Evolutionary conservation across 2,329 filamentous ascomycete species (phyloP), one percentile per base, ranked within the genome.

Genomic region (Penicillium sp.): DNA sequence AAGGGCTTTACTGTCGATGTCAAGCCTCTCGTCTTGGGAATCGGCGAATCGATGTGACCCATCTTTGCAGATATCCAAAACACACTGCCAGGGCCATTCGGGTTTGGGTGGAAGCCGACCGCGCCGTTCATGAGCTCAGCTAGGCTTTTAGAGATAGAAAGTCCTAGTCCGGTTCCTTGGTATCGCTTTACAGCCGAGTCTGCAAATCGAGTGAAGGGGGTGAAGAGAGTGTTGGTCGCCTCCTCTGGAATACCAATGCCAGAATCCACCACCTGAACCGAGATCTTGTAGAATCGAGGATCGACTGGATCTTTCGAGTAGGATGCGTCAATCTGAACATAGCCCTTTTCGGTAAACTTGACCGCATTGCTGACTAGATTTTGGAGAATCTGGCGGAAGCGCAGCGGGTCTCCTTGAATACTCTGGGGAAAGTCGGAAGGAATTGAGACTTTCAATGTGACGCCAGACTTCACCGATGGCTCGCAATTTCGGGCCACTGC

Each of bases 381-480:
- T 60, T 87, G 83, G n/a, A 87, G 65, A 16, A 87, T 81, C 61
- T 87, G 85, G 9, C 84, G 81, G 63, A 83, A 87, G 16, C 85
- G 80, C 4, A 87, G 75, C 4, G 84, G 80, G 59, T 88, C 85
- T 5, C 84, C 84, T 58, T 80, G 78, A 3, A 81, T 75, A 11
- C 78, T 73, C 52, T 72, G 75, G 1, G 83, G 83, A 27, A 86
- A 76, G 21, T 78, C 70, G 3, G 78, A 73, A 7, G 79, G 73
- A 22, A 83, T 70, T 4, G 71, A 65, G 21, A 75, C 75, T 55
- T 78, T 77, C 3, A 86, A 68, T 8, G 74, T 71, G 0, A 85
- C 80, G 0, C 75, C 76, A 0, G 81, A 74, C 45, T 78, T 78
- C 47, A 83, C 61, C 3, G 76, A 74, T 1, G 77, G 73, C 58